Conservation (phyloP, 1,139 yeast species). For the Nematodospora anomalae region DNA sequence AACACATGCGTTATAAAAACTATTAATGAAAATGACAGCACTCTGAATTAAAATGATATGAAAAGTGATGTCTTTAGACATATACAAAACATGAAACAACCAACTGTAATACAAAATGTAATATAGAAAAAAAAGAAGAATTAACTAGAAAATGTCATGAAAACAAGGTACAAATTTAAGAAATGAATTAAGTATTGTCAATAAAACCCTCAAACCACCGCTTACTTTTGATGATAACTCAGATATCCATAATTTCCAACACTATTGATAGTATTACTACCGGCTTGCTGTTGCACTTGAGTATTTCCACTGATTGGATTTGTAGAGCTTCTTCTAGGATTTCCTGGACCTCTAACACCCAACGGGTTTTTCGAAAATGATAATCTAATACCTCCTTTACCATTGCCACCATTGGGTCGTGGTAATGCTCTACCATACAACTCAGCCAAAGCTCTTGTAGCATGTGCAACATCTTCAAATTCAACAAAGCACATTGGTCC, state of each 20-base stretch:
- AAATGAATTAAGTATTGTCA: constrained; percentile 2
- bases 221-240: constrained; percentile 29
- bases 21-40: background rate
- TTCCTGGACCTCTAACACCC: constrained; percentile 82
- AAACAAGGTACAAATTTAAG: constrained; percentile 2
- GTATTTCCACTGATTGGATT: constrained; percentile 25
- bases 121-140: constrained; percentile 5
- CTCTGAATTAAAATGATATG: background rate
- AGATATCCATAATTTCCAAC: constrained; percentile 41
- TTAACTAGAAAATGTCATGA: constrained; percentile 2
- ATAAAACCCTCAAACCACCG: background rate
- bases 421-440: constrained; percentile 85
- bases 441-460: constrained; percentile 91
- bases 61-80: background rate
- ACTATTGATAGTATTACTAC: constrained; percentile 13
- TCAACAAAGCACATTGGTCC: constrained; percentile 99
- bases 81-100: background rate
- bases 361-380: constrained; percentile 94
- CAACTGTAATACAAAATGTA: background rate
- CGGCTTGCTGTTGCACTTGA: constrained; percentile 1
- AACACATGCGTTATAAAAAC: background rate
- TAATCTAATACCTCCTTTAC: constrained; percentile 91
- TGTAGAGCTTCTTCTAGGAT: constrained; percentile 44
- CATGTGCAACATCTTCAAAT: constrained; percentile 92
- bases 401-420: constrained; percentile 60